phyloP scores from a whole-genome alignment of 306 rosid species.

The Gynostemma pentaphyllum region DNA sequence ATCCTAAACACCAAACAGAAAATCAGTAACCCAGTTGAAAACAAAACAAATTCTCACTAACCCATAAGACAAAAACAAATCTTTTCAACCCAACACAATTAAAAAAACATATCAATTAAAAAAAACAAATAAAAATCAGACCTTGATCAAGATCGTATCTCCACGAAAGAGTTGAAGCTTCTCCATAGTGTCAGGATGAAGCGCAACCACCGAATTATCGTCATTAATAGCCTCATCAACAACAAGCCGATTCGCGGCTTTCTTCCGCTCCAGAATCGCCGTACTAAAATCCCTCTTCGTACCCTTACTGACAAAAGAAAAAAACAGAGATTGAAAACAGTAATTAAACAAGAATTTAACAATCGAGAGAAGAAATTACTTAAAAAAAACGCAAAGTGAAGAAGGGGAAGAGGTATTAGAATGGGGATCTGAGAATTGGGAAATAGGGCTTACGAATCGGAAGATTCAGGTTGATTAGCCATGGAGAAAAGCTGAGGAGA shows the following conservation, averaged over 20 bases:
- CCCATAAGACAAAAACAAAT: background rate
- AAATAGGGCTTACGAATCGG: slow-evolving; percentile 11
- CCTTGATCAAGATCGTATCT: slow-evolving; percentile 63
- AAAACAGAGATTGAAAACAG: background rate
- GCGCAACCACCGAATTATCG: slow-evolving; percentile 55
- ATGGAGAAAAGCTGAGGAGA: slow-evolving; percentile 6
- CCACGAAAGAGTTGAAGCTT: slow-evolving; percentile 65
- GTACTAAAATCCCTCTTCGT: slow-evolving; percentile 53
- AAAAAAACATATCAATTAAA: background rate
- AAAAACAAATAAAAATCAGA: slow-evolving; percentile 8
- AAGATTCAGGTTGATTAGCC: slow-evolving; percentile 16
- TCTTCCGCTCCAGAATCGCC: slow-evolving; percentile 62
- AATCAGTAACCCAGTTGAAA: slow-evolving; percentile 1
- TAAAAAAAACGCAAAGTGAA: background rate
- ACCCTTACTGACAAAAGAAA: slow-evolving; percentile 21
- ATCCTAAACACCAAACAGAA: background rate
- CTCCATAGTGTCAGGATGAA: slow-evolving; percentile 55
- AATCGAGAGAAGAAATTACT: background rate
- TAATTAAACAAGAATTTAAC: background rate
- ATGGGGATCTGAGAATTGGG: slow-evolving; percentile 10
- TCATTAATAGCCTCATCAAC: slow-evolving; percentile 68
- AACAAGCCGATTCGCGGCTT: slow-evolving; percentile 57
- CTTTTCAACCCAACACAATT: background rate
- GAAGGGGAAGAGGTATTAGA: background rate
- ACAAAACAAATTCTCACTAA: background rate